A percentile compares a stretch with the other conserved stretches of the same genome.
phyloP scores from a whole-genome alignment of 805 yeast species.

The Nadsonia fulvescens region DNA sequence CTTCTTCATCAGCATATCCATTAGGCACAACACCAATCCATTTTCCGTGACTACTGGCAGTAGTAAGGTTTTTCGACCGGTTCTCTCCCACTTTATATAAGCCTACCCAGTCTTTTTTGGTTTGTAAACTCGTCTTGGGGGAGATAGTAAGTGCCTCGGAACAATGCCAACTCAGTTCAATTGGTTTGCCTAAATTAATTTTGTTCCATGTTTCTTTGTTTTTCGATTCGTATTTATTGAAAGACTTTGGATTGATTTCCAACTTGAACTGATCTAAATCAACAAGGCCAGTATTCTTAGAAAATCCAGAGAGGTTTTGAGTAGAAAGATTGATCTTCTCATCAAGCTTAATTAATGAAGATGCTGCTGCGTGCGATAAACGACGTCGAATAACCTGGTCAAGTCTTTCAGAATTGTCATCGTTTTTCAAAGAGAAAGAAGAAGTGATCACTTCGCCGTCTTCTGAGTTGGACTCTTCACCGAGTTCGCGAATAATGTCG shows the following conservation, averaged over 20 bases:
- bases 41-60: constrained; percentile 43
- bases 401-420: too few species aligned
- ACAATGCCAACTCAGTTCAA: constrained; percentile 35
- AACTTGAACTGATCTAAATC: too few species aligned
- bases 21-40: constrained; percentile 34
- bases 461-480: too few species aligned
- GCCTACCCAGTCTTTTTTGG: constrained; percentile 57
- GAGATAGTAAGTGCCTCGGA: too few species aligned
- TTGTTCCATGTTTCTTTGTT: too few species aligned
- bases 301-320: constrained; percentile 11
- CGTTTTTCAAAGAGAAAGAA: too few species aligned
- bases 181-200: constrained; percentile 44
- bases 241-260: too few species aligned
- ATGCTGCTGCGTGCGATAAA: constrained; percentile 19
- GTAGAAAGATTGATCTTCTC: constrained; percentile 13
- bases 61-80: constrained; percentile 34
- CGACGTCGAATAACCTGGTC: constrained; percentile 21
- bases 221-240: too few species aligned
- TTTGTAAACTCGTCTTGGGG: too few species aligned
- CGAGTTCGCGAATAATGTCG: too few species aligned
- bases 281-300: background rate
- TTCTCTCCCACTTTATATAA: constrained; percentile 47
- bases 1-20: constrained; percentile 17
- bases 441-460: too few species aligned
- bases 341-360: constrained; percentile 16